Evolutionary conservation across 805 yeast species (phyloP).

Genomic region (Suhomyces xylopsoci): DNA sequence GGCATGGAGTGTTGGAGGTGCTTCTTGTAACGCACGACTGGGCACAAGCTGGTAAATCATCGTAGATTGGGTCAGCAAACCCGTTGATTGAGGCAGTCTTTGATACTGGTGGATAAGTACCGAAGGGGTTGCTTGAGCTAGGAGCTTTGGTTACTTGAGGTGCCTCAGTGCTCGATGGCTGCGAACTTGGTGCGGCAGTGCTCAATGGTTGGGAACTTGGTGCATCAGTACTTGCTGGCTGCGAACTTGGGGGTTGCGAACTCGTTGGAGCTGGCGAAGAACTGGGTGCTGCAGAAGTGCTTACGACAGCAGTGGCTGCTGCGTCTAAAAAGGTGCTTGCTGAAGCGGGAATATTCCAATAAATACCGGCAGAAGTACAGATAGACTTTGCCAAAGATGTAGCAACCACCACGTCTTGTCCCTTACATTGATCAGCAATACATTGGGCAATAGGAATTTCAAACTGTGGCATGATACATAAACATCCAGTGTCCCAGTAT

Average conservation of each 20-base stretch:
- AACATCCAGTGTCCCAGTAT: constrained; percentile 52
- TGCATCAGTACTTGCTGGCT: not conserved
- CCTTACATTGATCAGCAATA: constrained; percentile 37
- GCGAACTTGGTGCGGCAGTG: not conserved
- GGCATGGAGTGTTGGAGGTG: constrained; percentile 40
- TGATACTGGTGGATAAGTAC: constrained; percentile 45
- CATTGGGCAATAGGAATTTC: constrained; percentile 43
- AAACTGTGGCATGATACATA: constrained; percentile 49
- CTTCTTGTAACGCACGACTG: constrained; percentile 25
- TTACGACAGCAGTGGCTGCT: constrained; percentile 25
- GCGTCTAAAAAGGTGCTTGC: constrained; percentile 25
- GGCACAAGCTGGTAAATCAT: constrained; percentile 42
- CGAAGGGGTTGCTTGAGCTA: constrained; percentile 31
- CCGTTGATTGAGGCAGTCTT: constrained; percentile 48
- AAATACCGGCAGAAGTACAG: constrained; percentile 42
- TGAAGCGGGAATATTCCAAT: constrained; percentile 47
- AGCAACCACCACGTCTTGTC: constrained; percentile 34
- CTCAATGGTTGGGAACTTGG: not conserved
- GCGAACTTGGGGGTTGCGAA: not conserved
- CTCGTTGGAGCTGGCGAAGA: constrained; percentile 2
- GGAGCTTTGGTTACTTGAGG: constrained; percentile 4
- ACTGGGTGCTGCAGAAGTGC: constrained; percentile 6
- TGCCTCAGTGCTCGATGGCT: not conserved
- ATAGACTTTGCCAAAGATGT: constrained; percentile 40
- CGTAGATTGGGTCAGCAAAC: constrained; percentile 45